Evolutionary conservation across 371 early-diverging fungal genomes (phyloP), one percentile per base, ranked within the genome.

Genomic region (Mortierella sp.): DNA sequence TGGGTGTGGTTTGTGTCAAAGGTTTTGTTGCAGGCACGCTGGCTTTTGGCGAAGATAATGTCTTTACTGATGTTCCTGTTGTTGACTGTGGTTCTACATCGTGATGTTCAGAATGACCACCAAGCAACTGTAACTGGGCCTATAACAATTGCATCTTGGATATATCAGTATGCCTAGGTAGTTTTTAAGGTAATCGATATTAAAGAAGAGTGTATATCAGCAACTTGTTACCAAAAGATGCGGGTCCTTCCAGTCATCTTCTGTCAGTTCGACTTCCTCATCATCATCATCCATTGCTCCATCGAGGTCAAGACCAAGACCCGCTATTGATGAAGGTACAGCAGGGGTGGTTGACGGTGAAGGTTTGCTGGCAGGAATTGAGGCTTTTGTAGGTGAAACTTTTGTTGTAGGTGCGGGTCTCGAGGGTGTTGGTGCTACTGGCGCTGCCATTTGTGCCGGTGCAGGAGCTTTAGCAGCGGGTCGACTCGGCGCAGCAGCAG

Each of bases 211-310:
- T 13, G n/a, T 28, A 28, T 15, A 34, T 19, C 5, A 22, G 0
- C n/a, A 53, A 31, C 2, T 15, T 7, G 49, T 37, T 77, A 79
- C 86, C 70, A 86, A 53, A 37, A 86, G 68, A 12, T 65, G 62
- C 17, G 86, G 86, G 54, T 86, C 84, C 7, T 86, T 82, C 80
- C 87, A 73, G 56, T 86, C 86, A 17, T 85, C 83, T 29, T 86
- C 86, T 17, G 87, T 86, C 26, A 86, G 37, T 32, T 87, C 83
- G 0, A 87, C 82, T 13, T 86, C 81, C n/a, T 66, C 82, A 53
- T 82, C 80, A 22, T 81, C 76, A 19, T 81, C 75, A 26, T 70
- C 68, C 60, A 71, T 58, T 2, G 67, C 55, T 15, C 60, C 76
- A 5, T 57, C 65, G n/a, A 87, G 55, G 66, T 85, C 82, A 9